These are phyloP conservation scores for Cladophialophora bantiana DNA, from an alignment of 2,329 filamentous ascomycete genomes.

Conservation along the genomic window DNA sequence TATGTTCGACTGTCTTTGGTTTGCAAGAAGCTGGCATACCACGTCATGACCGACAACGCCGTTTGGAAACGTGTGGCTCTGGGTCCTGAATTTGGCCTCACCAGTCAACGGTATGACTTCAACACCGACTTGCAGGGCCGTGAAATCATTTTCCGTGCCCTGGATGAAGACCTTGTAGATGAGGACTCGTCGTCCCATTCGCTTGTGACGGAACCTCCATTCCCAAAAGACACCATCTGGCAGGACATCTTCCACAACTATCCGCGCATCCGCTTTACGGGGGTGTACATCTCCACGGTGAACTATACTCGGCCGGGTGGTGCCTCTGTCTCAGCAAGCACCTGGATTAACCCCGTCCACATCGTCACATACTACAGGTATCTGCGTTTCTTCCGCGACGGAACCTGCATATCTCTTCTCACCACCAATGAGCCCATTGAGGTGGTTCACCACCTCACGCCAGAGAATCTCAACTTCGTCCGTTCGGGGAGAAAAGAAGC, in stretches of 20 bases:
- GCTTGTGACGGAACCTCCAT: slow-evolving; percentile 39
- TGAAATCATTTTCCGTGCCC: slow-evolving; percentile 29
- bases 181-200: slow-evolving; percentile 39
- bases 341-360: slow-evolving; percentile 84
- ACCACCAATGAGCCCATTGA: slow-evolving; percentile 83
- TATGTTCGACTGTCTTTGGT: slow-evolving; percentile 79
- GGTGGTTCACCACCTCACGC: slow-evolving; percentile 82
- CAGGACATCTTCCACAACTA: slow-evolving; percentile 77
- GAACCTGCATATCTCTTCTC: slow-evolving; percentile 79
- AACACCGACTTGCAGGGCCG: slow-evolving; percentile 65
- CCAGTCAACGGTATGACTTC: slow-evolving; percentile 82
- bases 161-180: slow-evolving; percentile 41
- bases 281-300: slow-evolving; percentile 94
- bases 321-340: slow-evolving; percentile 70
- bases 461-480: slow-evolving; percentile 65
- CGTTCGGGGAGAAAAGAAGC: slow-evolving; percentile 37
- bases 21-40: slow-evolving; percentile 85
- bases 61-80: slow-evolving; percentile 84
- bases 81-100: slow-evolving; percentile 76
- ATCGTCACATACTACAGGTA: slow-evolving; percentile 99
- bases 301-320: slow-evolving; percentile 91
- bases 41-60: slow-evolving; percentile 81
- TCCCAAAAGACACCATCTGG: slow-evolving; percentile 53
- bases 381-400: slow-evolving; percentile 91
- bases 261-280: slow-evolving; percentile 90